A percentile compares a stretch with the other conserved stretches of the same genome.
Conservation (phyloP, 2,329 filamentous ascomycete species). For the Penicillium italicum region DNA sequence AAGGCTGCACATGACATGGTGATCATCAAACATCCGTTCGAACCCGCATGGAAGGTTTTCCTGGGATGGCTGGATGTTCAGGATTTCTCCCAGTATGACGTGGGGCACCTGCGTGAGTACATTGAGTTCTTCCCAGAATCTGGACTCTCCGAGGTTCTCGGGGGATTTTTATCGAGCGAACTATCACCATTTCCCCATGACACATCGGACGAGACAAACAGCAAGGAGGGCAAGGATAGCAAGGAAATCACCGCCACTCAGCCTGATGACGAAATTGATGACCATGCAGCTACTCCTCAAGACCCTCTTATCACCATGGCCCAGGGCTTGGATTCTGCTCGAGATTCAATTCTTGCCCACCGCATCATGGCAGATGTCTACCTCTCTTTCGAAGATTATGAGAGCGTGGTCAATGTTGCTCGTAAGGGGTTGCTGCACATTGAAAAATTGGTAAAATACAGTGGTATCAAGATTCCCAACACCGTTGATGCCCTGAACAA, state of each 20-base stretch:
- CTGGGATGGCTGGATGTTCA: constrained; percentile 85
- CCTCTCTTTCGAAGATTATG: constrained; percentile 77
- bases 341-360: constrained; percentile 74
- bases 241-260: constrained; percentile 31
- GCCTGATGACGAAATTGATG: constrained; percentile 14
- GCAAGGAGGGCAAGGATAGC: constrained; percentile 15
- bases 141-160: constrained; percentile 76
- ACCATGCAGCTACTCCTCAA: constrained; percentile 55
- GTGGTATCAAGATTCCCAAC: constrained; percentile 66
- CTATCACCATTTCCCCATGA: constrained; percentile 72
- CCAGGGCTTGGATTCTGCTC: constrained; percentile 61
- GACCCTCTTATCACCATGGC: constrained; percentile 79
- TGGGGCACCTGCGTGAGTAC: constrained; percentile 73
- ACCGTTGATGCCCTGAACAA: constrained; percentile 71
- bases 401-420: constrained; percentile 74
- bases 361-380: constrained; percentile 81
- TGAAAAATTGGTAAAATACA: constrained; percentile 59
- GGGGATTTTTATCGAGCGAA: constrained; percentile 75
- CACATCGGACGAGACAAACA: constrained; percentile 47
- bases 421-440: constrained; percentile 67
- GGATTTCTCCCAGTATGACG: constrained; percentile 71
- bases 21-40: constrained; percentile 86
- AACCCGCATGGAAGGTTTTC: constrained; percentile 84
- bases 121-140: constrained; percentile 78
- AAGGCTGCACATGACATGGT: constrained; percentile 88